A percentile compares a stretch with the other conserved stretches of the same genome.
These are phyloP conservation scores for Neoascochyta sp. DNA, from an alignment of 2,329 filamentous ascomycete species.

Conservation along the genomic window DNA sequence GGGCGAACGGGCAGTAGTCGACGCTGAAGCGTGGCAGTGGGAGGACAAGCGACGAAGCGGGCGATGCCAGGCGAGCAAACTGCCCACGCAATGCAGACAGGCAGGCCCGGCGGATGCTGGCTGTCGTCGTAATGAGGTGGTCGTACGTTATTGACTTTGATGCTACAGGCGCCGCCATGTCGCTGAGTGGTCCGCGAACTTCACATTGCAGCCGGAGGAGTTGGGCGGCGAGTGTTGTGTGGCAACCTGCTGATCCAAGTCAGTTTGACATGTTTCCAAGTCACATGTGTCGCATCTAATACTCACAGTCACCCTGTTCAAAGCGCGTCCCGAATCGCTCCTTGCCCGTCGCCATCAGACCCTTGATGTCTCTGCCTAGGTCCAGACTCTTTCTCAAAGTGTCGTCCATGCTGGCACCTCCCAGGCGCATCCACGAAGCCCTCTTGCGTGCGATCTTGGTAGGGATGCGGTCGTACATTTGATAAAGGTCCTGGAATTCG, in stretches of 20 bases:
- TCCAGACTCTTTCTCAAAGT: conserved; percentile 23
- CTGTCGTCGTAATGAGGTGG: conserved; percentile 29
- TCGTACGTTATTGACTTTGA: conserved; percentile 21
- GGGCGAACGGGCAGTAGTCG: conserved; percentile 31
- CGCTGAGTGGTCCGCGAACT: conserved; percentile 28
- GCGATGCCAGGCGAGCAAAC: conserved; percentile 22
- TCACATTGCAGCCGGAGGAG: conserved; percentile 34
- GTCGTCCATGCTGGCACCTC: conserved; percentile 23
- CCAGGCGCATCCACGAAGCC: conserved; percentile 25
- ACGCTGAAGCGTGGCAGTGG: conserved; percentile 36
- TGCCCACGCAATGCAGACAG: conserved; percentile 29
- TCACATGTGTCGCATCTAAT: no score
- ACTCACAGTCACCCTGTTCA: conserved; percentile 33
- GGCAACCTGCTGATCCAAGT: conserved; percentile 26
- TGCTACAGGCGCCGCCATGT: conserved; percentile 21
- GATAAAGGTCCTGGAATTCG: conserved; percentile 33
- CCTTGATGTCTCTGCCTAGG: conserved; percentile 25
- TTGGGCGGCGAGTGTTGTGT: conserved; percentile 29
- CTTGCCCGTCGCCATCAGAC: conserved; percentile 25
- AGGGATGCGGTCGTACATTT: conserved; percentile 33
- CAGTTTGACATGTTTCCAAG: conserved; percentile 8
- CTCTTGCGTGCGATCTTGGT: conserved; percentile 17
- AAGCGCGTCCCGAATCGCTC: conserved; percentile 27
- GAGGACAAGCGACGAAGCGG: conserved; percentile 17
- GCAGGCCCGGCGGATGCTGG: conserved; percentile 31